These are phyloP conservation scores for Telfairia occidentalis DNA, from an alignment of 331 rosid genomes.

Conservation along the genomic window DNA sequence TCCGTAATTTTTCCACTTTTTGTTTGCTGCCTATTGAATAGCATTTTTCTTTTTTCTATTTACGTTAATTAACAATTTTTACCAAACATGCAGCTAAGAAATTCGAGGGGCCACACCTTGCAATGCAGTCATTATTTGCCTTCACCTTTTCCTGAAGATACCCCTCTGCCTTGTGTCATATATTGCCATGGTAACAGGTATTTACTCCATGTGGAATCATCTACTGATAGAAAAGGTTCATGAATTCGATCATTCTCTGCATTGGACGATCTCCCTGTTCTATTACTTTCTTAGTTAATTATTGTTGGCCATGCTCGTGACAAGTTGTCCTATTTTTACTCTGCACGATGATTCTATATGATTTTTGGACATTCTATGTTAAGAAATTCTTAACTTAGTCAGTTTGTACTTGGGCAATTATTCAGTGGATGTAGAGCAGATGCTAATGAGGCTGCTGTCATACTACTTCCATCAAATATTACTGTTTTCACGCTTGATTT, in stretches of 20 bases:
- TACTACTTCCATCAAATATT: conserved; percentile 93
- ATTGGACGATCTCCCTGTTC: neutral
- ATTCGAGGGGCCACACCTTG: conserved; percentile 67
- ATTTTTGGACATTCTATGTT: neutral
- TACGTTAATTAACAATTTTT: conserved; percentile 19
- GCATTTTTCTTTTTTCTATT: neutral
- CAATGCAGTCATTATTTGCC: conserved; percentile 91
- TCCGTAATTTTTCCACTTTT: conserved; percentile 9
- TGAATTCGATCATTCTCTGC: neutral
- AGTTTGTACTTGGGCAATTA: conserved; percentile 19
- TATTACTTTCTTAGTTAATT: neutral
- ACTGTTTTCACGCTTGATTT: conserved; percentile 95
- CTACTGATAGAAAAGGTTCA: neutral
- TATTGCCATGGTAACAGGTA: conserved; percentile 99
- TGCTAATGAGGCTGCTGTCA: conserved; percentile 96
- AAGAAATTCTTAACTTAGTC: conserved; percentile 14
- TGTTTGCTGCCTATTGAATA: neutral
- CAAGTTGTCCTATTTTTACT: neutral
- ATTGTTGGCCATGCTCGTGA: neutral
- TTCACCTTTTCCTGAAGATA: conserved; percentile 65
- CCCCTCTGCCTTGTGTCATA: conserved; percentile 87
- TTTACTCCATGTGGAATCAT: neutral
- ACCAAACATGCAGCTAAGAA: conserved; percentile 56
- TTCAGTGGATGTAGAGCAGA: conserved; percentile 99
- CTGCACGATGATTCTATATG: neutral